These are phyloP conservation scores for Psilocybe cyanescens DNA, from an alignment of 768 basidiomycete species.

Conservation along the genomic window DNA sequence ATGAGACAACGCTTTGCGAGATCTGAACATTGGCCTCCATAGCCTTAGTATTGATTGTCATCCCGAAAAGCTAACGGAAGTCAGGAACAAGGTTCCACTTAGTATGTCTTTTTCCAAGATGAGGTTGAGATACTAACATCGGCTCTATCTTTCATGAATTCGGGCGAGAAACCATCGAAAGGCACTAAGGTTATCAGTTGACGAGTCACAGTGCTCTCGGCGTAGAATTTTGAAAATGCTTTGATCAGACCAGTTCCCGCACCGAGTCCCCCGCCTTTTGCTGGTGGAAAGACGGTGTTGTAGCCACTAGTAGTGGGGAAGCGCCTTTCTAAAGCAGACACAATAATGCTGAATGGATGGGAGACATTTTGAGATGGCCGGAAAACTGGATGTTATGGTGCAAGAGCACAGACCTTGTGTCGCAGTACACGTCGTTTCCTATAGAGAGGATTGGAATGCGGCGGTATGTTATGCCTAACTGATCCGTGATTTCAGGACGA, in stretches of 20 bases:
- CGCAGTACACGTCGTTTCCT: conserved; percentile 64
- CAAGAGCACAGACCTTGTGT: conserved; percentile 41
- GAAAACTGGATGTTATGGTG: background rate
- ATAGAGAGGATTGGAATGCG: conserved; percentile 64
- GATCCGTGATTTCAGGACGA: conserved; percentile 57
- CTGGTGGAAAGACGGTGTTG: conserved; percentile 49
- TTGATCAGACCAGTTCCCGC: conserved; percentile 52
- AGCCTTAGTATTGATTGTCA: conserved; percentile 38
- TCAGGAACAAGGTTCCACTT: background rate
- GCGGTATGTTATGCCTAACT: conserved; percentile 57
- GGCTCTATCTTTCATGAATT: conserved; percentile 47
- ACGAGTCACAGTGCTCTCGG: conserved; percentile 46
- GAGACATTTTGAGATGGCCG: background rate
- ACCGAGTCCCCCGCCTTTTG: conserved; percentile 39
- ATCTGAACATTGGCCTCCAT: conserved; percentile 34
- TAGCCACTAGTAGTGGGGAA: conserved; percentile 54
- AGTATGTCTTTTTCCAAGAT: background rate
- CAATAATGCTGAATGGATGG: conserved; percentile 43
- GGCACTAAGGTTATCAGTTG: conserved; percentile 44
- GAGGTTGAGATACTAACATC: background rate
- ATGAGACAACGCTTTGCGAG: conserved; percentile 42
- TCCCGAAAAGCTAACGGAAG: conserved; percentile 32
- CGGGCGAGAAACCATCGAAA: conserved; percentile 49
- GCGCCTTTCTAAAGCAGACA: conserved; percentile 52
- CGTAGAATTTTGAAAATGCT: conserved; percentile 49